Conservation (phyloP, 257 asterid genomes). For the Petunia axillaris region DNA sequence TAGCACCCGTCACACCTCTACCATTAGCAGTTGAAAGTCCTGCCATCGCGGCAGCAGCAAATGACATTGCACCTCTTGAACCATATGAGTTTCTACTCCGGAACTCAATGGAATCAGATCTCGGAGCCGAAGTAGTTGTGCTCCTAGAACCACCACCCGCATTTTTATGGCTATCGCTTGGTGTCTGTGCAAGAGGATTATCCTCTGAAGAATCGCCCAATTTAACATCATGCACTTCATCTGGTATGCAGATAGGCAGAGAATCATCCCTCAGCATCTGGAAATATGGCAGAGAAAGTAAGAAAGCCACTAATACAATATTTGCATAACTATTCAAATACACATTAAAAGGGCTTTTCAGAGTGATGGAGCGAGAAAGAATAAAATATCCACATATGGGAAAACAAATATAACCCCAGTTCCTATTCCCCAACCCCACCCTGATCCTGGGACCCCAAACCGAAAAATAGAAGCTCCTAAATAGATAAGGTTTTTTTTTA, state of each 20-base stretch:
- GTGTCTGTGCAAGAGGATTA: conserved; percentile 44
- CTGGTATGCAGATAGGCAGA: conserved; percentile 69
- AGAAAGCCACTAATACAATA: neutral
- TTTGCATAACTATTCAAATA: neutral
- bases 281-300: neutral
- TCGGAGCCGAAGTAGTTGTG: conserved; percentile 53
- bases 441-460: neutral
- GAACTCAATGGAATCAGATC: conserved; percentile 62
- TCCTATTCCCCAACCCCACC: too few species aligned
- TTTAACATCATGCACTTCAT: conserved; percentile 89
- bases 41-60: conserved; percentile 99
- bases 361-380: neutral
- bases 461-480: neutral
- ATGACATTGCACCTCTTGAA: conserved; percentile 92
- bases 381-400: neutral
- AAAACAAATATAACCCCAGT: neutral
- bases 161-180: conserved; percentile 60
- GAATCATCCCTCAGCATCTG: conserved; percentile 84
- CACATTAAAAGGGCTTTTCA: conserved; percentile 4
- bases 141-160: conserved; percentile 73
- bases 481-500: neutral
- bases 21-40: conserved; percentile 81
- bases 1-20: conserved; percentile 75
- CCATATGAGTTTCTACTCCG: conserved; percentile 74
- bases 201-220: conserved; percentile 75